phyloP scores from a whole-genome alignment of 768 basidiomycete species.

The Tylopilus sp. region DNA sequence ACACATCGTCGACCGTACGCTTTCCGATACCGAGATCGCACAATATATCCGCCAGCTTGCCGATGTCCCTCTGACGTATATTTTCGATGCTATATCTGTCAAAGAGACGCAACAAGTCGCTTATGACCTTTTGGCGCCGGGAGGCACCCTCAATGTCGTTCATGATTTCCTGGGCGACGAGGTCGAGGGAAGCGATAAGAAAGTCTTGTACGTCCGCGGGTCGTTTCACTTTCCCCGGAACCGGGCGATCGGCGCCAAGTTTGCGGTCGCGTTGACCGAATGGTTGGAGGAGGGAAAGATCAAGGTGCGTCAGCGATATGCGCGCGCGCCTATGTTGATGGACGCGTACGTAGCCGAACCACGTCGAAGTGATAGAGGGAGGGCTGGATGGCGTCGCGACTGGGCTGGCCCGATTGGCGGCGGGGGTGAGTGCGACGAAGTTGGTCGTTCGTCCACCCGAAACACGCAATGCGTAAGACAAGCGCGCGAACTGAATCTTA shows the following conservation, averaged over 20 bases:
- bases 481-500: no score
- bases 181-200: neutral
- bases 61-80: neutral
- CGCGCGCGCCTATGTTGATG: no score
- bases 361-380: conserved; percentile 34
- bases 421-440: conserved; percentile 38
- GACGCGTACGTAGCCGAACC: conserved; percentile 31
- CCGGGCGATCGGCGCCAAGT: conserved; percentile 7
- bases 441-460: conserved; percentile 27
- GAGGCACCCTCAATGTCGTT: conserved; percentile 27
- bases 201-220: neutral
- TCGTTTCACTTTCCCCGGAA: conserved; percentile 2
- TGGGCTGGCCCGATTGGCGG: conserved; percentile 31
- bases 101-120: conserved; percentile 32
- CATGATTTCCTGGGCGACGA: neutral
- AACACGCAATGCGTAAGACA: neutral
- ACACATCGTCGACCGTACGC: conserved; percentile 30
- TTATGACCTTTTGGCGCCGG: conserved; percentile 27
- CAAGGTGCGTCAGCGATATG: conserved; percentile 9
- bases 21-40: conserved; percentile 9
- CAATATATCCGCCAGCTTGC: conserved; percentile 2
- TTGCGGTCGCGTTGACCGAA: conserved; percentile 4
- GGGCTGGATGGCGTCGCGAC: conserved; percentile 35
- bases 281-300: conserved; percentile 17
- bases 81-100: conserved; percentile 30